These are phyloP conservation scores for Plasmodium berghei DNA, from an alignment of 169 alveolate genomes.

Conservation along the genomic window DNA sequence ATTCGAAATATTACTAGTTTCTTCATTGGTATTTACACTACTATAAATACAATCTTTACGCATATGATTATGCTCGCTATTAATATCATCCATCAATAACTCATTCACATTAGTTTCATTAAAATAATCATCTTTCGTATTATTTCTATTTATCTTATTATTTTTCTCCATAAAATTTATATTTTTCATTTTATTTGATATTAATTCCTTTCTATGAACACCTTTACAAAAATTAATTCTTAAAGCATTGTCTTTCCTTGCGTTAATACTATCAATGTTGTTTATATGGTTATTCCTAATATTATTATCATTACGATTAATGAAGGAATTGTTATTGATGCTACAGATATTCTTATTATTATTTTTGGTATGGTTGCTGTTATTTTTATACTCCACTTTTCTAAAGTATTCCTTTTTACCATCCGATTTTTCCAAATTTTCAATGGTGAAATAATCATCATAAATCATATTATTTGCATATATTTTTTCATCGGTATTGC, in stretches of 20 bases:
- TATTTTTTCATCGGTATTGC: conserved; percentile 28
- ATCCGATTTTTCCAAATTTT: conserved; percentile 65
- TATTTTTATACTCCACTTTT: conserved; percentile 16
- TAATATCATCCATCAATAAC: conserved; percentile 1
- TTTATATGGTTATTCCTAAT: not conserved
- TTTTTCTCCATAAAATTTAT: conserved; percentile 18
- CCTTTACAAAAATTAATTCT: conserved; percentile 7
- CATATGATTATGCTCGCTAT: not conserved
- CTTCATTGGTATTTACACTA: conserved; percentile 8
- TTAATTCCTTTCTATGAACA: conserved; percentile 15
- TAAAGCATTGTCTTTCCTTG: conserved; percentile 1
- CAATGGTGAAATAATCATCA: conserved; percentile 76
- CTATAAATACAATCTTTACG: conserved; percentile 21
- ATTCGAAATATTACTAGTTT: not conserved
- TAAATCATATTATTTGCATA: conserved; percentile 66
- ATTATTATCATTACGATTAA: conserved; percentile 1
- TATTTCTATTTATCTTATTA: conserved; percentile 8
- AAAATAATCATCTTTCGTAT: conserved; percentile 11
- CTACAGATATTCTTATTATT: not conserved
- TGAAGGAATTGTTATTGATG: not conserved
- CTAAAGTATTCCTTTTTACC: conserved; percentile 56
- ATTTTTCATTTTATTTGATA: conserved; percentile 28
- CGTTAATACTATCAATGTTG: not conserved
- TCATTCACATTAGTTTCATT: conserved; percentile 28
- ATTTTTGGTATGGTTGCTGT: not conserved